A percentile compares a stretch with the other conserved stretches of the same genome.
Conservation (phyloP, 2,329 filamentous ascomycete genomes). For the Coleophoma eucalyptorum region DNA sequence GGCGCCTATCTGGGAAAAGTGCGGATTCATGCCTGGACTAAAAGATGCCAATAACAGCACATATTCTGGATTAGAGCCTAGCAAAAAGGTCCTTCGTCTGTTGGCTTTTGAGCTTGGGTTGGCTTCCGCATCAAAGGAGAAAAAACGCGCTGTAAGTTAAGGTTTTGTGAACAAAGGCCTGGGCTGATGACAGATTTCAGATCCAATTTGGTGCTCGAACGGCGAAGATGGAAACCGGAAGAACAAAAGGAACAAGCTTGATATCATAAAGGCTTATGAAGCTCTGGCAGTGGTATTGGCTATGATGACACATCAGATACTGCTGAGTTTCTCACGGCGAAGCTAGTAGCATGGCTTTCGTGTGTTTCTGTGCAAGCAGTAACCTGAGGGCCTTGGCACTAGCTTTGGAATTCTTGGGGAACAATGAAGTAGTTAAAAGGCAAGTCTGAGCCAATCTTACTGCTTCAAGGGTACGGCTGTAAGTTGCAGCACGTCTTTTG, state of each 20-base stretch:
- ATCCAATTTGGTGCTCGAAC: slow-evolving; percentile 82
- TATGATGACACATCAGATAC: slow-evolving; percentile 72
- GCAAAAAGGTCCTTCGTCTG: slow-evolving; percentile 76
- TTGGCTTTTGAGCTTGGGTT: slow-evolving; percentile 74
- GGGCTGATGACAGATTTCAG: slow-evolving; percentile 32
- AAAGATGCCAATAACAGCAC: slow-evolving; percentile 19
- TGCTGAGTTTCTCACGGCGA: slow-evolving; percentile 53
- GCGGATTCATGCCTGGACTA: slow-evolving; percentile 62
- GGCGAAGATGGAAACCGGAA: slow-evolving; percentile 74
- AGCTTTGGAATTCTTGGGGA: slow-evolving; percentile 1
- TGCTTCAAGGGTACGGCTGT: background rate
- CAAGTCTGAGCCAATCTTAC: slow-evolving; percentile 55
- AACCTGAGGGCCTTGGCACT: slow-evolving; percentile 18
- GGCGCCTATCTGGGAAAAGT: slow-evolving; percentile 78
- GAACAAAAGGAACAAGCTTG: slow-evolving; percentile 64
- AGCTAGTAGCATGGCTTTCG: slow-evolving; percentile 23
- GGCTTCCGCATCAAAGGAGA: slow-evolving; percentile 70
- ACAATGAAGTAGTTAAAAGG: slow-evolving; percentile 43
- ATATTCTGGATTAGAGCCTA: slow-evolving; percentile 57
- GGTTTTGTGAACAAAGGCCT: background rate
- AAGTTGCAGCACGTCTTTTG: background rate
- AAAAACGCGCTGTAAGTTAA: slow-evolving; percentile 77
- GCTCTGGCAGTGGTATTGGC: slow-evolving; percentile 33
- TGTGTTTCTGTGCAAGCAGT: slow-evolving; percentile 45
- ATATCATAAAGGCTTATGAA: slow-evolving; percentile 36